Base-by-base conservation (phyloP, 257 asterid genomes). In the Solanum etuberosum region DNA sequence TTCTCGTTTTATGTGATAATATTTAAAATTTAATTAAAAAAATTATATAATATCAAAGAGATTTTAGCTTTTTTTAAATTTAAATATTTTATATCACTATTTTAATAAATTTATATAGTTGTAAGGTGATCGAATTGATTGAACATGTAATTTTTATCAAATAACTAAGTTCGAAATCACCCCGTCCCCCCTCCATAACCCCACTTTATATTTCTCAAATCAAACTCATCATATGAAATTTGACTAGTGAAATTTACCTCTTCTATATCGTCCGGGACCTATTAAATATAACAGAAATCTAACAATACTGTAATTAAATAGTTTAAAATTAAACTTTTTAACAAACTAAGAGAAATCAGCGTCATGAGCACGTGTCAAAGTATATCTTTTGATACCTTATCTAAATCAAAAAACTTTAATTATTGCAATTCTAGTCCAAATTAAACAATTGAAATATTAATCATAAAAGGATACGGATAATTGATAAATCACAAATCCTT, bases 191-290 rank as follows among this genome's bases (percentile, higher is more conserved):
- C 61, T 6, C 9, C 9, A 8, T 51, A 18, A 51, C 11, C 25
- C 23, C 11, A 3, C 25, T 59, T 8, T 20, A 23, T 59, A 2
- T 13, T 23, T 59, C 5, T 8, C 9, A 16, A 6, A 10, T 63
- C 2, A 18, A 63, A 2, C 32, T 63, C 15, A 6, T 61, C 7
- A 1, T 3, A 23, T 0, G 6, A 23, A 61, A 2, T 10, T 61
- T 61, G 16, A 23, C 31, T 9, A 61, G 65, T 54, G 4, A 20
- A 21, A 57, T 57, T 57, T 61, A n/a, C 3, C 15, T n/a, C 0
- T n/a, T 0, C 6, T 23, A 0, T n/a, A 0, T 25, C 6, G 2
- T 25, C 3, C 5, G 2, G 3, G 13, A 63, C 4, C 16, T 63
- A 63, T 25, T 63, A 12, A 65, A 25, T 61, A 70, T 29, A 2